Conservation (phyloP, 441 rosid species). For the Brassica hybrid region DNA sequence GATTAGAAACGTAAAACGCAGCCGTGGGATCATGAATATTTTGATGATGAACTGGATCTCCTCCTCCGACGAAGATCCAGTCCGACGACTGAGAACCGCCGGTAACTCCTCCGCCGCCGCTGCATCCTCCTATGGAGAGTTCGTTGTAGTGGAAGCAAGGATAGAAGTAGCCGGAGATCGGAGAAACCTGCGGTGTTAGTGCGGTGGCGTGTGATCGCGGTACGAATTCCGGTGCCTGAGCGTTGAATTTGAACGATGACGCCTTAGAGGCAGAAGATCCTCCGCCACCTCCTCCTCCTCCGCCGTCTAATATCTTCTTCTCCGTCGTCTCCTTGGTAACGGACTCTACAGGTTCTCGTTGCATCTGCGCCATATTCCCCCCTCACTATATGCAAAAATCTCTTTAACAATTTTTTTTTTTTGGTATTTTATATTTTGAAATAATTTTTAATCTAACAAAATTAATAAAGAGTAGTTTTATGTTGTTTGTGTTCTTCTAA, state of each 20-base stretch:
- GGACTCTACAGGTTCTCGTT: conserved; percentile 48
- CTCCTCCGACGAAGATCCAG: conserved; percentile 76
- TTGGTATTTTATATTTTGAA: conserved; percentile 9
- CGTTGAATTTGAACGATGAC: conserved; percentile 77
- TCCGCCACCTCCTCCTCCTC: conserved; percentile 21
- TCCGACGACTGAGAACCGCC: conserved; percentile 53
- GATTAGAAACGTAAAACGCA: conserved; percentile 58
- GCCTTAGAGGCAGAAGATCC: conserved; percentile 33
- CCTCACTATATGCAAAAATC: conserved; percentile 24
- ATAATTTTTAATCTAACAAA: conserved; percentile 5
- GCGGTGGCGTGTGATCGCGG: conserved; percentile 59
- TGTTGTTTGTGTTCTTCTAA: conserved; percentile 46
- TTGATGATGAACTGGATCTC: conserved; percentile 48
- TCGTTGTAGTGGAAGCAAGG: conserved; percentile 73
- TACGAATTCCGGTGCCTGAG: conserved; percentile 86
- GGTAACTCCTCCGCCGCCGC: neutral
- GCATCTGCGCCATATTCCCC: conserved; percentile 64
- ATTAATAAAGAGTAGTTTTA: conserved; percentile 14
- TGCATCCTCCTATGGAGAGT: conserved; percentile 48
- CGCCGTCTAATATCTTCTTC: conserved; percentile 29
- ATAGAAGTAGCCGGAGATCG: conserved; percentile 65
- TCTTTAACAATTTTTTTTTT: conserved; percentile 21
- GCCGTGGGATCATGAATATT: conserved; percentile 41
- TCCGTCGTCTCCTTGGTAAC: conserved; percentile 39
- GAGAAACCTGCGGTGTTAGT: conserved; percentile 50